These are phyloP conservation scores for Hygrocybe punicea DNA, from an alignment of 768 basidiomycete species.

Conservation along the genomic window DNA sequence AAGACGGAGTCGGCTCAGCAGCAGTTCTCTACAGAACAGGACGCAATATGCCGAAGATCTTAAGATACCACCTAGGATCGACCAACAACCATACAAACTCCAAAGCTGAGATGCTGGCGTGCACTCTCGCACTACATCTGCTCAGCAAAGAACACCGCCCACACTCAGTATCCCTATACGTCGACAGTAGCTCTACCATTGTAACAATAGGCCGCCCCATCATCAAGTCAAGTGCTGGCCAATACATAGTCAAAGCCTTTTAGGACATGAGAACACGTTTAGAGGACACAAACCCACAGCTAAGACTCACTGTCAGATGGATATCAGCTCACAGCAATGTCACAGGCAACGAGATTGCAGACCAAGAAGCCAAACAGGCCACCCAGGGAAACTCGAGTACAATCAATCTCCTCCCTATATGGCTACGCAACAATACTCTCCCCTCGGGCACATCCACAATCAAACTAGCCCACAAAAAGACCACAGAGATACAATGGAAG, in stretches of 20 bases:
- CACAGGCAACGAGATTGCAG: slow-evolving; percentile 16
- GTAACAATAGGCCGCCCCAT: too few species aligned
- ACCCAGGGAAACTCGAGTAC: slow-evolving; percentile 2
- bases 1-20: slow-evolving; percentile 25
- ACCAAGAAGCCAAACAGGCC: slow-evolving; percentile 25
- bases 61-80: slow-evolving; percentile 13
- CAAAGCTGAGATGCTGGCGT: slow-evolving; percentile 15
- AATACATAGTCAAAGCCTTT: too few species aligned
- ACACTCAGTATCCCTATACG: too few species aligned
- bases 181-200: too few species aligned
- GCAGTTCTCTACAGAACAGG: slow-evolving; percentile 12
- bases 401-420: background rate
- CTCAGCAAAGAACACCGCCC: too few species aligned
- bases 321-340: too few species aligned
- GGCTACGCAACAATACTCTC: background rate
- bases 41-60: background rate
- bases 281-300: too few species aligned
- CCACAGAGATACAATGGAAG: slow-evolving; percentile 3
- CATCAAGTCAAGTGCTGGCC: too few species aligned
- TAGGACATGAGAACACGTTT: too few species aligned
- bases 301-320: slow-evolving; percentile 17
- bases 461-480: slow-evolving; percentile 9
- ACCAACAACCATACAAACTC: slow-evolving; percentile 10
- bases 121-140: slow-evolving; percentile 13
- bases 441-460: slow-evolving; percentile 18